Evolutionary conservation across 2,329 filamentous ascomycete genomes (phyloP).

Genomic region (Calonectria pteridis): DNA sequence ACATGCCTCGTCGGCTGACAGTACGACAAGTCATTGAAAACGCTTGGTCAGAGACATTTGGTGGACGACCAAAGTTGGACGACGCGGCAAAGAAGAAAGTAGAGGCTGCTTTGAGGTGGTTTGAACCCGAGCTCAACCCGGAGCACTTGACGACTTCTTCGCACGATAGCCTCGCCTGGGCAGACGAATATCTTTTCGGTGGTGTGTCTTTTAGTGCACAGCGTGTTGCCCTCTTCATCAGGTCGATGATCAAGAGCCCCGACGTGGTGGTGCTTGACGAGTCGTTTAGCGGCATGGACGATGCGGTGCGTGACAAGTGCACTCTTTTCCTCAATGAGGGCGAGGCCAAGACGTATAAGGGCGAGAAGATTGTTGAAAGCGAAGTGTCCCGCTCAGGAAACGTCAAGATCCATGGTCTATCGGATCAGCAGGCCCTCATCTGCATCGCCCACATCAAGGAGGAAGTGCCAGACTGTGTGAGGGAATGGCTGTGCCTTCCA

Average conservation of each 20-base stretch:
- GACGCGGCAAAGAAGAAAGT: constrained; percentile 69
- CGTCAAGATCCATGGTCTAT: constrained; percentile 72
- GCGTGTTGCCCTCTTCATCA: constrained; percentile 85
- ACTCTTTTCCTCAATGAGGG: constrained; percentile 81
- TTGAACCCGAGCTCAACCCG: constrained; percentile 82
- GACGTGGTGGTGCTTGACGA: constrained; percentile 90
- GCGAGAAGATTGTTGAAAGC: constrained; percentile 59
- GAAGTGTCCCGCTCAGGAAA: constrained; percentile 57
- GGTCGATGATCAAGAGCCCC: constrained; percentile 82
- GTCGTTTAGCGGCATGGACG: constrained; percentile 88
- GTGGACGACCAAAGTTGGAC: constrained; percentile 75
- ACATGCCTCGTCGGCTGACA: constrained; percentile 85
- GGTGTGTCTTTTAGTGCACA: constrained; percentile 85
- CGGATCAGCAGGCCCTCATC: constrained; percentile 82
- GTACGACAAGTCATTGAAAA: constrained; percentile 83
- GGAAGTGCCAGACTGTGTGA: constrained; percentile 86
- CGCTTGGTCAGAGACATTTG: constrained; percentile 91
- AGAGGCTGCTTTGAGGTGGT: constrained; percentile 80
- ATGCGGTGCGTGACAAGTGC: constrained; percentile 86
- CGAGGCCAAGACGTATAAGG: constrained; percentile 59
- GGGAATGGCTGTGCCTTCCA: constrained; percentile 89
- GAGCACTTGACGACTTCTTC: constrained; percentile 42
- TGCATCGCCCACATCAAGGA: constrained; percentile 92
- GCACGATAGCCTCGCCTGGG: constrained; percentile 67
- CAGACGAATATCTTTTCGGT: constrained; percentile 76